A percentile compares a stretch with the other conserved stretches of the same genome.
Conservation (phyloP, 305 asterid genomes). For the Fraxinus floribunda region DNA sequence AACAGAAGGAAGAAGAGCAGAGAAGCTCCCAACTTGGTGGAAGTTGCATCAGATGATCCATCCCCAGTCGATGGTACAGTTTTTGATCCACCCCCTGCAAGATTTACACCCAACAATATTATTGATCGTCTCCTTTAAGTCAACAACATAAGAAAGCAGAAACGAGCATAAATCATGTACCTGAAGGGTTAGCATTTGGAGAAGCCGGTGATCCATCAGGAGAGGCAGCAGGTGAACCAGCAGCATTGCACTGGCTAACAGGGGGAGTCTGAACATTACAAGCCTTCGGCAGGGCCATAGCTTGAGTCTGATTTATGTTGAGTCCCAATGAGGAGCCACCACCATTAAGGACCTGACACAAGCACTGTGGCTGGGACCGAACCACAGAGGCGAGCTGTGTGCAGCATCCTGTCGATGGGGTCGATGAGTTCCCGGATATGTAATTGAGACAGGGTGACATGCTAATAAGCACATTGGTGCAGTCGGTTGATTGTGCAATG, state of each 20-base stretch:
- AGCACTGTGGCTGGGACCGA: constrained; percentile 56
- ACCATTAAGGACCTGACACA: constrained; percentile 58
- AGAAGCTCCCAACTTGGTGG: constrained; percentile 44
- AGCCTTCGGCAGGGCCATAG: constrained; percentile 53
- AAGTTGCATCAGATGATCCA: constrained; percentile 55
- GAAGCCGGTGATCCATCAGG: constrained; percentile 35
- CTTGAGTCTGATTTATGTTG: constrained; percentile 56
- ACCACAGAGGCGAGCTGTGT: constrained; percentile 59
- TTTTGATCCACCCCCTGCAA: constrained; percentile 43
- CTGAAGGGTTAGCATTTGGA: constrained; percentile 26
- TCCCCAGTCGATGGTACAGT: constrained; percentile 43
- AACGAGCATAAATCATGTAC: constrained; percentile 7
- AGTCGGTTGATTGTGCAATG: constrained; percentile 52
- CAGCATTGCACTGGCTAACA: constrained; percentile 47
- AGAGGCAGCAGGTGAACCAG: constrained; percentile 49
- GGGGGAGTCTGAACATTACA: constrained; percentile 71
- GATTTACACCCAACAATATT: background rate
- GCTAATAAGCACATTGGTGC: constrained; percentile 63
- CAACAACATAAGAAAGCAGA: background rate
- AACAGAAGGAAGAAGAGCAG: constrained; percentile 39
- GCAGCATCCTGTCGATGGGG: constrained; percentile 66
- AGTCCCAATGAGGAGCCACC: constrained; percentile 53
- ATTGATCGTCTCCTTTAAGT: background rate
- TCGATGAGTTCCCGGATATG: constrained; percentile 61
- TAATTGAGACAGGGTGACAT: constrained; percentile 73